phyloP scores from a whole-genome alignment of 352 stramenopile genomes.

The Phytophthora capsici region DNA sequence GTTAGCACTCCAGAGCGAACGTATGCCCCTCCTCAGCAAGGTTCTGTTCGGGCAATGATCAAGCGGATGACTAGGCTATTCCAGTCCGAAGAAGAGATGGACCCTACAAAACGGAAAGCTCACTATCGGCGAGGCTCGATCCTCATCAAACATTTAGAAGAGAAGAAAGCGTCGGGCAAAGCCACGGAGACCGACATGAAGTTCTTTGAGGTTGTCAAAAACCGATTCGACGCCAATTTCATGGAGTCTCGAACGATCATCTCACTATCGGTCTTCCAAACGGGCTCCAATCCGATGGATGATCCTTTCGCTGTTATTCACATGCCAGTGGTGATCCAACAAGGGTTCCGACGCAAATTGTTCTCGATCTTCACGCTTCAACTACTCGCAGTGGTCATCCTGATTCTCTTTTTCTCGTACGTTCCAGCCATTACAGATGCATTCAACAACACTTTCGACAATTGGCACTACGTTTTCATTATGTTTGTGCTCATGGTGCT shows the following conservation, averaged over 20 bases:
- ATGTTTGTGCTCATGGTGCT: conserved; percentile 65
- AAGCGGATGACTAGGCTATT: conserved; percentile 56
- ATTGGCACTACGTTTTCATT: conserved; percentile 62
- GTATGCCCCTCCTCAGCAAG: conserved; percentile 18
- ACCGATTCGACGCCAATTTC: conserved; percentile 70
- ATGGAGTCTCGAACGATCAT: conserved; percentile 81
- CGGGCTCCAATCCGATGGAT: conserved; percentile 69
- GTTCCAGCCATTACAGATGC: conserved; percentile 30
- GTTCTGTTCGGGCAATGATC: conserved; percentile 35
- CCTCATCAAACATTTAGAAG: conserved; percentile 72
- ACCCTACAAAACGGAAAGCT: conserved; percentile 43
- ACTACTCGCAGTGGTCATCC: conserved; percentile 52
- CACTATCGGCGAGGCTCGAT: conserved; percentile 79
- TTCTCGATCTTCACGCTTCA: conserved; percentile 82
- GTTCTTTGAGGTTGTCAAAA: conserved; percentile 83
- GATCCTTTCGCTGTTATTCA: conserved; percentile 77
- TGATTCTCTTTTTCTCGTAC: conserved; percentile 63
- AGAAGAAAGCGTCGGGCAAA: conserved; percentile 62
- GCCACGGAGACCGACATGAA: conserved; percentile 80
- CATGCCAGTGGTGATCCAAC: conserved; percentile 76
- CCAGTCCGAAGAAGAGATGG: conserved; percentile 44
- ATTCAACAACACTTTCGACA: conserved; percentile 44
- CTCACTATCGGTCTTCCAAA: conserved; percentile 81
- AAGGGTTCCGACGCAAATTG: conserved; percentile 77
- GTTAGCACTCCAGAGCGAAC: conserved; percentile 16